phyloP scores from a whole-genome alignment of 345 rosid genomes.

The Linum trigynum region DNA sequence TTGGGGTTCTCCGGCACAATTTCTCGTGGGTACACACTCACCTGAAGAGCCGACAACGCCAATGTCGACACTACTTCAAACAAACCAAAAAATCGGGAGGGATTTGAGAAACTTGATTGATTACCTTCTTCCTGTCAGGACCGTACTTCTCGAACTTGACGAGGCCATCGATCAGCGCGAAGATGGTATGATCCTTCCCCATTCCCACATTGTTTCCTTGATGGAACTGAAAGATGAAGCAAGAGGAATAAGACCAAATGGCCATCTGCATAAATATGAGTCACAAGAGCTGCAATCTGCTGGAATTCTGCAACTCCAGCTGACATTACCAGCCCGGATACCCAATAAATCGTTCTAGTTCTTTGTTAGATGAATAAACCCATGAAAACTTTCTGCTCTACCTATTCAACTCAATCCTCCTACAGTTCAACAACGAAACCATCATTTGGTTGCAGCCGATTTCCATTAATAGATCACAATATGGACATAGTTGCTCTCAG shows the following conservation, averaged over 20 bases:
- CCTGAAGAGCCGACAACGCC: slow-evolving; percentile 24
- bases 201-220: slow-evolving; percentile 92
- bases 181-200: slow-evolving; percentile 81
- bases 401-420: background rate
- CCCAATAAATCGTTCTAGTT: background rate
- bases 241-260: background rate
- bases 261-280: background rate
- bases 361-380: background rate
- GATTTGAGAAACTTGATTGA: background rate
- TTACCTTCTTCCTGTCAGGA: slow-evolving; percentile 71
- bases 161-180: slow-evolving; percentile 79
- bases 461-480: too few relatives aligned
- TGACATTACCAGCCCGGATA: background rate
- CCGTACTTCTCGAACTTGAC: slow-evolving; percentile 93
- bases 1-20: slow-evolving; percentile 79
- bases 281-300: background rate
- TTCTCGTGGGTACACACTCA: slow-evolving; percentile 74
- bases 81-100: background rate
- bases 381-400: background rate
- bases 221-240: slow-evolving; percentile 51
- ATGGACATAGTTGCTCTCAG: too few relatives aligned
- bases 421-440: background rate
- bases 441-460: background rate
- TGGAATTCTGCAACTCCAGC: background rate
- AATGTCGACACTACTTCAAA: background rate